Evolutionary conservation across 371 early-diverging fungal species (phyloP), one percentile per base, ranked within the genome.

Genomic region (Mortierella sp.): DNA sequence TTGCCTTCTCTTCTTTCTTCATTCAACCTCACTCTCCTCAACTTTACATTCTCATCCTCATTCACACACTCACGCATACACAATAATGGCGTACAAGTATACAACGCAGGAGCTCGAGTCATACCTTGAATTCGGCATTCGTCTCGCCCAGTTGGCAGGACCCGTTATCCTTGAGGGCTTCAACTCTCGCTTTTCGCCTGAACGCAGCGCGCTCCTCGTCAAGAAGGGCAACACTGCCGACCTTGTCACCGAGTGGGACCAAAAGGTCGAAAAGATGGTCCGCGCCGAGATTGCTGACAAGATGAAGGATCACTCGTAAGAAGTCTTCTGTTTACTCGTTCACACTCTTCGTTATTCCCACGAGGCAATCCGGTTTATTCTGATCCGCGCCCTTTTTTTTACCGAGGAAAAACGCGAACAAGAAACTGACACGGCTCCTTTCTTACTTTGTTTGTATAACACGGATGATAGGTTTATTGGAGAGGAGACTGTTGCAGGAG

Each of bases 171-270:
- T 89, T 68, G 88, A 89, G 14, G 95, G 94, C 16, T 89, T 94
- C 70, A 87, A 91, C 74, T 88, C 82, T 28, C 90, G 93, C 65
- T 88, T 90, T 78, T 75, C 90, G 54, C 91, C 92, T 14, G 79
- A 89, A n/a, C 88, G 91, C 8, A 88, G 85, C 57, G 80, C 79
- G 54, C 80, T 90, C 54, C 86, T 90, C 45, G 87, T 91, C 76
- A 93, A 91, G 80, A 91, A 92, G 77, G 92, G 93, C 34, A 96
- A 96, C 79, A 92, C 92, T 1, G 92, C 95, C 21, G 97, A 98
- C 82, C 90, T 97, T 72, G 97, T 97, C 47, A 97, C 97, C 0
- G 94, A 92, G 74, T 96, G 94, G 60, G 98, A 98, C 82, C 91
- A 94, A 71, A 92, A 91, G 52, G 96, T 97, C 3, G 97, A 98